Conservation (phyloP, 176 grass and related monocot species). For the Ananas comosus region DNA sequence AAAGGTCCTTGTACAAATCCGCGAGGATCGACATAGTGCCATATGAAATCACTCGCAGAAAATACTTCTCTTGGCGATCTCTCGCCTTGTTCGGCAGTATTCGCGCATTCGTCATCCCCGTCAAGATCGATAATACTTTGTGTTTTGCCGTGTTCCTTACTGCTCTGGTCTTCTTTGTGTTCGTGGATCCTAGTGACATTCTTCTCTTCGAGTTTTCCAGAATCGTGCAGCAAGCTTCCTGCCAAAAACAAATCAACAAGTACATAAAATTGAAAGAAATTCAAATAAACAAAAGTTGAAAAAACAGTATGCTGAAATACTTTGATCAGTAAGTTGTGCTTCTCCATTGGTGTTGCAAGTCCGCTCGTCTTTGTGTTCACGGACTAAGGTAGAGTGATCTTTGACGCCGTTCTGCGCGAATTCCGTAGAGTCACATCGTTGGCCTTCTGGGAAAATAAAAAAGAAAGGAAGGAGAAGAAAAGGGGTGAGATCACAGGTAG, state of each 20-base stretch:
- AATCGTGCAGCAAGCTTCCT: too few species aligned
- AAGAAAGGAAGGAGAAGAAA: too few species aligned
- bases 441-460: conserved; percentile 1
- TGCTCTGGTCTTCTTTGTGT: too few species aligned
- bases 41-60: not conserved
- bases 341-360: not conserved
- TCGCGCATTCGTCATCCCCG: conserved; percentile 21
- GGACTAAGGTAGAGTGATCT: conserved; percentile 15
- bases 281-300: too few species aligned
- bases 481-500: not conserved
- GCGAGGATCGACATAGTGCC: conserved; percentile 43
- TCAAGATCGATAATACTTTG: conserved; percentile 14
- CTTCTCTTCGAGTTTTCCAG: too few species aligned
- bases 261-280: too few species aligned
- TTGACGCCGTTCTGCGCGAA: conserved; percentile 8
- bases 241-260: too few species aligned
- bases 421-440: conserved; percentile 4
- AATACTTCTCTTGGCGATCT: not conserved
- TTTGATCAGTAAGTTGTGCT: not conserved
- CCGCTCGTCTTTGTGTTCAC: conserved; percentile 10
- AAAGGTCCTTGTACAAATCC: conserved; percentile 41
- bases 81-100: not conserved
- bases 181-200: too few species aligned
- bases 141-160: too few species aligned
- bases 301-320: too few species aligned